Evolutionary conservation across 2,329 filamentous ascomycete genomes (phyloP).

Genomic region (Domatiomyces globalis): DNA sequence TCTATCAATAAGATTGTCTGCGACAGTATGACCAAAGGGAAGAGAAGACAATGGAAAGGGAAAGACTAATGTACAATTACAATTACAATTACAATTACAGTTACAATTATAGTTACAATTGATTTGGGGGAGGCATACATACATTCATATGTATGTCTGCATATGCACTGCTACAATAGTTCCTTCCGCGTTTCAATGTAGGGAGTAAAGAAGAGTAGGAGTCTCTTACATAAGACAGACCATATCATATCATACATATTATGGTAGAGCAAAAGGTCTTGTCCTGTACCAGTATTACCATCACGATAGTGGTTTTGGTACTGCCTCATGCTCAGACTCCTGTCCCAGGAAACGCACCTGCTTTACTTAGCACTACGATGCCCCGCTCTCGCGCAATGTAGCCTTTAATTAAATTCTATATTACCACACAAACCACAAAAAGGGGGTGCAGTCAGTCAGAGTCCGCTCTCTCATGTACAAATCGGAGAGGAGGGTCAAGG

Average conservation of each 20-base stretch:
- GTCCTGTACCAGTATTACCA: not conserved
- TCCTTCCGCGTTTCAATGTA: no score
- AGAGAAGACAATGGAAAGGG: not conserved
- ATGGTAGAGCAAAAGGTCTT: not conserved
- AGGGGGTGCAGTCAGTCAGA: not conserved
- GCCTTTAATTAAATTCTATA: slow-evolving; percentile 83
- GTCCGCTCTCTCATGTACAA: not conserved
- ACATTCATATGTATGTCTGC: not conserved
- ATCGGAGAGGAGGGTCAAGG: not conserved
- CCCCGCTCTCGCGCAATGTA: slow-evolving; percentile 87
- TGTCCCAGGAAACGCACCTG: slow-evolving; percentile 77
- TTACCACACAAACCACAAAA: not conserved
- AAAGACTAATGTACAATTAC: not conserved
- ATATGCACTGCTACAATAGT: not conserved
- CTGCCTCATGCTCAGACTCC: slow-evolving; percentile 38
- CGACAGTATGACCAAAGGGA: not conserved
- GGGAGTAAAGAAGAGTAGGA: not conserved
- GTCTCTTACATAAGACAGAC: not conserved
- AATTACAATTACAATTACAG: not conserved
- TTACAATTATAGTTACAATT: not conserved
- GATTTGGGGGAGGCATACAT: not conserved
- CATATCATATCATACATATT: not conserved
- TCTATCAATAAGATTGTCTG: not conserved
- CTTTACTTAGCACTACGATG: slow-evolving; percentile 86
- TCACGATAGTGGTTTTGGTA: not conserved